phyloP scores from a whole-genome alignment of 106 monocot genomes.

The Dendrobium chrysotoxum region DNA sequence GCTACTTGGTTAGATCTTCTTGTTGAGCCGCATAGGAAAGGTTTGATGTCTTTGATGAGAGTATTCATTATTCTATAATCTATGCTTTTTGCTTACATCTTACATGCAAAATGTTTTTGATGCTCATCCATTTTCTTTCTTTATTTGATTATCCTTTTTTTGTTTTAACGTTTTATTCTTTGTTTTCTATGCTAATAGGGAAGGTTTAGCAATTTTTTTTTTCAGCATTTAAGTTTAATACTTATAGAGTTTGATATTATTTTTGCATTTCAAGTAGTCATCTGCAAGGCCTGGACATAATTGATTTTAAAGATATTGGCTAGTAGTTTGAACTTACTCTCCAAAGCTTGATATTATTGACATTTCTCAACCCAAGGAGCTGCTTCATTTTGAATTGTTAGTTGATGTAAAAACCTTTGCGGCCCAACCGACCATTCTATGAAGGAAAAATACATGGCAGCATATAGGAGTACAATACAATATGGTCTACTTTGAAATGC shows the following conservation, averaged over 20 bases:
- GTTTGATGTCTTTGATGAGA: constrained; percentile 15
- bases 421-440: neutral
- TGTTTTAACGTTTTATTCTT: neutral
- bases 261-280: no score
- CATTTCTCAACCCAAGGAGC: no score
- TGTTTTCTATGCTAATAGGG: neutral
- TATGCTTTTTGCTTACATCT: neutral
- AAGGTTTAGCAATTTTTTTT: neutral
- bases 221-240: neutral
- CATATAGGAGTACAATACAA: neutral
- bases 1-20: constrained; percentile 62
- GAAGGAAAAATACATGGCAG: neutral
- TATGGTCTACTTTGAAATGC: neutral
- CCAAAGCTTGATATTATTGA: no score
- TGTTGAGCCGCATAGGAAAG: constrained; percentile 60
- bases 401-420: no score
- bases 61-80: neutral
- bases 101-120: neutral
- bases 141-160: neutral
- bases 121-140: constrained; percentile 4
- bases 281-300: no score
- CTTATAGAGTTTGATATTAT: no score
- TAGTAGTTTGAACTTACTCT: no score
- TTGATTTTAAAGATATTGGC: no score
- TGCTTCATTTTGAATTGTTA: no score